phyloP scores from a whole-genome alignment of 2,329 filamentous ascomycete genomes.

The Periconia sp. region DNA sequence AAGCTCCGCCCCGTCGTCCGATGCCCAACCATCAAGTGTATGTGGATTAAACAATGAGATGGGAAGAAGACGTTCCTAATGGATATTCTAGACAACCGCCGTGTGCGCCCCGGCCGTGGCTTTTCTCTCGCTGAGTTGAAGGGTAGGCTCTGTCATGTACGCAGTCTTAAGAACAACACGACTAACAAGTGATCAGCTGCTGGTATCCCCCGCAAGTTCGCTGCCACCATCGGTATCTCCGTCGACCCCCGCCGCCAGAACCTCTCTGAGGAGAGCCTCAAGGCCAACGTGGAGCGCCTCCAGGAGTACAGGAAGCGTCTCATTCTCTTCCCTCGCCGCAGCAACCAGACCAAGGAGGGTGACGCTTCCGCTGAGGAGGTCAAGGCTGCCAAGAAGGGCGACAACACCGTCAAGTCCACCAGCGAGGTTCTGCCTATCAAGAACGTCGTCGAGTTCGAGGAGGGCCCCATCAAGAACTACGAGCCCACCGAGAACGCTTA shows the following conservation, averaged over 20 bases:
- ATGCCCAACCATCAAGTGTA: constrained; percentile 91
- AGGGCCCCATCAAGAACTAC: constrained; percentile 72
- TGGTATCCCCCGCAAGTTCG: constrained; percentile 90
- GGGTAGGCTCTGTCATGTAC: constrained; percentile 59
- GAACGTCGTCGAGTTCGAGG: constrained; percentile 72
- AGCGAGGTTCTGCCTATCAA: constrained; percentile 70
- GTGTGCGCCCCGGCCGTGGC: constrained; percentile 92
- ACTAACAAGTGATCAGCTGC: constrained; percentile 67
- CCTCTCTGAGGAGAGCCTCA: constrained; percentile 91
- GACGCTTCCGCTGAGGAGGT: constrained; percentile 84
- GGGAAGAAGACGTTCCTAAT: constrained; percentile 14
- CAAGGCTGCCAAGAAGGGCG: constrained; percentile 63
- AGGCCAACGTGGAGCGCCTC: constrained; percentile 94
- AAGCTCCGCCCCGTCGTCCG: constrained; percentile 93
- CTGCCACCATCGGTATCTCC: constrained; percentile 93
- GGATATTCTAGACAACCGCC: constrained; percentile 75
- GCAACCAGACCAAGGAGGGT: constrained; percentile 88
- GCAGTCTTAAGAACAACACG: not conserved
- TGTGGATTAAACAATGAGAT: constrained; percentile 8
- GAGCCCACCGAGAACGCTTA: constrained; percentile 82
- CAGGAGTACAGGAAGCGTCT: constrained; percentile 96
- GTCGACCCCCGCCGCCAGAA: constrained; percentile 97
- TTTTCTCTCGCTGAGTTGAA: constrained; percentile 98
- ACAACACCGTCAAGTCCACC: constrained; percentile 56
- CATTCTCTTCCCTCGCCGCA: constrained; percentile 96